Conservation (phyloP, 805 yeast species). For the Saccharomycopsis olivae region DNA sequence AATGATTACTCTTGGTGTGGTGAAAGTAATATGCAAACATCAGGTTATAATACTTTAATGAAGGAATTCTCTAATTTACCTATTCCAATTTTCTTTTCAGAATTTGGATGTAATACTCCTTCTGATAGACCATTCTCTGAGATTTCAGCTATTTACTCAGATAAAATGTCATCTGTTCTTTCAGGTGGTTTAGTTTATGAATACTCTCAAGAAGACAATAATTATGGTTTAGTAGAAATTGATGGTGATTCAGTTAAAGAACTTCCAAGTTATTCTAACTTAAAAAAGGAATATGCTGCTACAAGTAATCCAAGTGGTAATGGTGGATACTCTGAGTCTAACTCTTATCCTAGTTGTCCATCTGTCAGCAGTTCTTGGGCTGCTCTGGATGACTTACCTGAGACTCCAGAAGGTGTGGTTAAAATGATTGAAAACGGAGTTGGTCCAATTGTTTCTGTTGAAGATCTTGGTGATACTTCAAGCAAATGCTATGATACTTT, state of each 20-base stretch:
- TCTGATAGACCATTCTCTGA: conserved; percentile 73
- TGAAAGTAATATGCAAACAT: conserved; percentile 46
- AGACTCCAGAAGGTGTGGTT: conserved; percentile 65
- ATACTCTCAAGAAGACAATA: conserved; percentile 64
- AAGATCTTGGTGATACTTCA: conserved; percentile 29
- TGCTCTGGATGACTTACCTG: conserved; percentile 27
- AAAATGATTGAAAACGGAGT: conserved; percentile 56
- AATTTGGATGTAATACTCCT: conserved; percentile 72
- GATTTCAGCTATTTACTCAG: conserved; percentile 62
- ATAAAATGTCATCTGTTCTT: conserved; percentile 70
- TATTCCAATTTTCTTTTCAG: conserved; percentile 72
- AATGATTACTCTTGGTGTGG: conserved; percentile 98
- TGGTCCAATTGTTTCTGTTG: conserved; percentile 34
- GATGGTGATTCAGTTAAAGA: conserved; percentile 24
- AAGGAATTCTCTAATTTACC: conserved; percentile 58
- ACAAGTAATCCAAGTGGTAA: conserved; percentile 39
- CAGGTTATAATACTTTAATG: conserved; percentile 70
- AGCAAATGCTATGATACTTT: conserved; percentile 25
- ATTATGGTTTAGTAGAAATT: conserved; percentile 75
- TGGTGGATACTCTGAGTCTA: conserved; percentile 33
- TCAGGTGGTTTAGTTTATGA: conserved; percentile 94
- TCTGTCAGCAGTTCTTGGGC: conserved; percentile 8
- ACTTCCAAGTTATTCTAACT: conserved; percentile 28
- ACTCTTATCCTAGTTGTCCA: conserved; percentile 37
- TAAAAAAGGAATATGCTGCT: conserved; percentile 46